Evolutionary conservation across 306 rosid genomes (phyloP).

Genomic region (Senna siamea): DNA sequence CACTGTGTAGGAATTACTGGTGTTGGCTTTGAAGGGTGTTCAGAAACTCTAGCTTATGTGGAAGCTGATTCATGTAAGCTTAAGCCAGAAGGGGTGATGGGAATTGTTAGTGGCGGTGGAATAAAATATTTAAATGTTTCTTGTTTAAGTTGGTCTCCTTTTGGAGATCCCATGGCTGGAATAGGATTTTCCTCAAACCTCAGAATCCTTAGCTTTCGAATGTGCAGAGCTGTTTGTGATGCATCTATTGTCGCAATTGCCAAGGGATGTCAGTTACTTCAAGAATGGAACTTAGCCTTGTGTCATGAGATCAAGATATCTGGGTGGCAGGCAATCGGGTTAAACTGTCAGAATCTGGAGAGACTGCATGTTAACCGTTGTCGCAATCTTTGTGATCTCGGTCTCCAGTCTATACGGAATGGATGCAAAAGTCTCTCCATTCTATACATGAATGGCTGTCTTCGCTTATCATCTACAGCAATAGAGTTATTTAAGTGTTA

Average conservation of each 20-base stretch:
- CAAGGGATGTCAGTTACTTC: slow-evolving; percentile 56
- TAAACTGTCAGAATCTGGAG: slow-evolving; percentile 52
- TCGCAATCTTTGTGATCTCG: slow-evolving; percentile 49
- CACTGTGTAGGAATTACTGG: slow-evolving; percentile 42
- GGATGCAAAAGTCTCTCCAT: slow-evolving; percentile 64
- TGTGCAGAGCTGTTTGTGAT: slow-evolving; percentile 53
- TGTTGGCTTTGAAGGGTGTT: slow-evolving; percentile 60
- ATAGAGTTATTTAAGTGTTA: slow-evolving; percentile 56
- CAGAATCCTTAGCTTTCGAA: slow-evolving; percentile 56
- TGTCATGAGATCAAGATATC: slow-evolving; percentile 53
- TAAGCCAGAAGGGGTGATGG: slow-evolving; percentile 50
- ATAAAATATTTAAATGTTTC: slow-evolving; percentile 55
- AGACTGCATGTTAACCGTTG: slow-evolving; percentile 66
- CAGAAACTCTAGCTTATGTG: slow-evolving; percentile 53
- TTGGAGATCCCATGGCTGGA: slow-evolving; percentile 50
- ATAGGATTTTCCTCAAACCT: slow-evolving; percentile 48
- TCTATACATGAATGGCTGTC: slow-evolving; percentile 46
- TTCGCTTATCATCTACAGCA: slow-evolving; percentile 46
- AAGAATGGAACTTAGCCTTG: slow-evolving; percentile 73
- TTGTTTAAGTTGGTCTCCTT: slow-evolving; percentile 39
- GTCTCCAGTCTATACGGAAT: slow-evolving; percentile 54
- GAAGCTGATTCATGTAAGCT: slow-evolving; percentile 64
- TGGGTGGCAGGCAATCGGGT: slow-evolving; percentile 65
- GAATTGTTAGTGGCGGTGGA: slow-evolving; percentile 57
- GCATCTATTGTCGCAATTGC: slow-evolving; percentile 51